These are phyloP conservation scores for Conticribra guillardii DNA, from an alignment of 108 stramenopile species.

Conservation along the genomic window DNA sequence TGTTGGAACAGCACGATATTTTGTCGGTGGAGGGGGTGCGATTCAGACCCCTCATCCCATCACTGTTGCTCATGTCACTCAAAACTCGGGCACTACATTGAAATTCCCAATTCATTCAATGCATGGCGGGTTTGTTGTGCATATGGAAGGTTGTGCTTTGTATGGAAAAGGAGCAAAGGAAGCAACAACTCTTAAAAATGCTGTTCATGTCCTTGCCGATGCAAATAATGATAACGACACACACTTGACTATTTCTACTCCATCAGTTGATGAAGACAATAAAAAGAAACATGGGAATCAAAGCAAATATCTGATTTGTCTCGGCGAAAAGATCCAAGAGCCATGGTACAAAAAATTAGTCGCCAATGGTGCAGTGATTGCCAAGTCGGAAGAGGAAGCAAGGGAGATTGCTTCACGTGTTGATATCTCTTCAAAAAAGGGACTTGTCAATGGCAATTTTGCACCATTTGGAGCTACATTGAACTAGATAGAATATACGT, in stretches of 20 bases:
- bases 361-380: slow-evolving; percentile 42
- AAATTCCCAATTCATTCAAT: background rate
- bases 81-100: slow-evolving; percentile 2
- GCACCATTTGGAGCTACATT: slow-evolving; percentile 37
- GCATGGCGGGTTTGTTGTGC: slow-evolving; percentile 25
- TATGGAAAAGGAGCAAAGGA: background rate
- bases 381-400: slow-evolving; percentile 23
- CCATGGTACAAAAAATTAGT: slow-evolving; percentile 40
- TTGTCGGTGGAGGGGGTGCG: slow-evolving; percentile 6
- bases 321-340: slow-evolving; percentile 20
- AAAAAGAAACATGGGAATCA: too few relatives aligned
- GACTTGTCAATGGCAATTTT: slow-evolving; percentile 10
- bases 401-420: slow-evolving; percentile 17
- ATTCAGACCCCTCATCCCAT: slow-evolving; percentile 28
- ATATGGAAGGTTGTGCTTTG: slow-evolving; percentile 1
- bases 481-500: too few relatives aligned
- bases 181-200: slow-evolving; percentile 5
- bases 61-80: slow-evolving; percentile 3
- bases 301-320: slow-evolving; percentile 18
- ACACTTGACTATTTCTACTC: background rate
- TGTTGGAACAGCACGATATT: slow-evolving; percentile 10
- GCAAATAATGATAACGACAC: background rate
- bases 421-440: slow-evolving; percentile 11
- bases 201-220: slow-evolving; percentile 14
- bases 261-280: background rate